Conservation (phyloP, 176 grass and related monocot species). For the Rhynchospora pubera region DNA sequence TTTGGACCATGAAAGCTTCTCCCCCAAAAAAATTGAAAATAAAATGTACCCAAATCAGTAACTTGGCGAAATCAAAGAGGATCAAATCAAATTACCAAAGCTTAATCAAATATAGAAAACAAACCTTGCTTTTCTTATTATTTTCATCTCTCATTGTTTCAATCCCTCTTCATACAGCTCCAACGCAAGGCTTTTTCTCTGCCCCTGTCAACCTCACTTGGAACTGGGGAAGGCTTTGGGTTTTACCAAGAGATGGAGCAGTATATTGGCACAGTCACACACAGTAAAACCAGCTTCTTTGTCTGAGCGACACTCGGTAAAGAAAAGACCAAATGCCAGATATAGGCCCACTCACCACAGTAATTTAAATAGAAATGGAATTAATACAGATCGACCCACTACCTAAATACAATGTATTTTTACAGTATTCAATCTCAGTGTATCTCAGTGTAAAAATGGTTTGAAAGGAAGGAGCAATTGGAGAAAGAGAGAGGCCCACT, state of each 20-base stretch:
- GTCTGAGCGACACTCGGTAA: slow-evolving; percentile 16
- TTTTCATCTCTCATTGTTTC: slow-evolving; percentile 73
- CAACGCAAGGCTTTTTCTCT: slow-evolving; percentile 20
- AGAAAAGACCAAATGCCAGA: slow-evolving; percentile 7
- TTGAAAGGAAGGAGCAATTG: not conserved
- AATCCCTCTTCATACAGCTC: slow-evolving; percentile 37
- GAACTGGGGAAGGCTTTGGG: not conserved
- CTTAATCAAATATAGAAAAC: slow-evolving; percentile 15
- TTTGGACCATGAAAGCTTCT: slow-evolving; percentile 91
- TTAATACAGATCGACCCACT: not conserved
- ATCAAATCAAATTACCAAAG: not conserved
- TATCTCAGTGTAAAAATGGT: not conserved
- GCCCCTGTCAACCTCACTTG: not conserved
- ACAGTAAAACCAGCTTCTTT: slow-evolving; percentile 20
- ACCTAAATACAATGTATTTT: slow-evolving; percentile 6
- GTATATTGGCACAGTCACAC: not conserved
- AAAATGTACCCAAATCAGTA: slow-evolving; percentile 22
- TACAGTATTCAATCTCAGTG: not conserved
- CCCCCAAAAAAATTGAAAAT: not conserved
- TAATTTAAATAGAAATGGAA: not conserved
- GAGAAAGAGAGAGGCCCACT: not conserved
- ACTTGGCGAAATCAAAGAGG: slow-evolving; percentile 20
- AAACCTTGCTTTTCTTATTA: slow-evolving; percentile 87
- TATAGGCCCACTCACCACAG: slow-evolving; percentile 10
- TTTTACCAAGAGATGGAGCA: slow-evolving; percentile 1